A percentile compares a stretch with the other conserved stretches of the same genome.
phyloP scores from a whole-genome alignment of 108 stramenopile species.

The Skeletonema marinoi region DNA sequence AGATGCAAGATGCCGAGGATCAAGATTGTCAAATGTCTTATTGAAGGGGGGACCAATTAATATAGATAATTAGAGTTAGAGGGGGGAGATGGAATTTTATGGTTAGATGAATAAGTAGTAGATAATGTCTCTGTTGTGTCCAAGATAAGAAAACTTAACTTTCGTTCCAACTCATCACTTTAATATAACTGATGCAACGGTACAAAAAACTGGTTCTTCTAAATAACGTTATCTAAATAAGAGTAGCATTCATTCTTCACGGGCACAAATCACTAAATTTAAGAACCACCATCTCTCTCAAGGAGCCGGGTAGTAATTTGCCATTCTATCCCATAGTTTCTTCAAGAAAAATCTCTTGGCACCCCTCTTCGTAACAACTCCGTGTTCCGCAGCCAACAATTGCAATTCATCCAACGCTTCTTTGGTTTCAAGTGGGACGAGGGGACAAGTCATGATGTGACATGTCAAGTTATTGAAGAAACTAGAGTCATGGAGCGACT shows the following conservation, averaged over 20 bases:
- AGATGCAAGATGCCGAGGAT: too few species aligned
- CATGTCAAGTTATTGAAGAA: conserved; percentile 2
- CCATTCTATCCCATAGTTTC: conserved; percentile 17
- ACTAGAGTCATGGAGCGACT: not conserved
- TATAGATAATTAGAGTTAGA: too few species aligned
- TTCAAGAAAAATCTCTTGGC: conserved; percentile 4
- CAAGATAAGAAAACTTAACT: too few species aligned
- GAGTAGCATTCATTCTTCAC: not conserved
- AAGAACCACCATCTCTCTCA: not conserved
- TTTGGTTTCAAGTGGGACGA: conserved; percentile 3
- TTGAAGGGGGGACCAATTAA: too few species aligned
- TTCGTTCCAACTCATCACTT: too few species aligned
- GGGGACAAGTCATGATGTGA: conserved; percentile 2
- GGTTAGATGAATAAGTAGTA: too few species aligned
- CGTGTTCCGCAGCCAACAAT: conserved; percentile 5
- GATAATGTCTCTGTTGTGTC: too few species aligned
- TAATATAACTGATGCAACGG: too few species aligned
- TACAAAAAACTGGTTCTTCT: too few species aligned
- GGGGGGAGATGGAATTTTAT: too few species aligned
- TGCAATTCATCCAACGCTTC: conserved; percentile 11
- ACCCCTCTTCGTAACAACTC: conserved; percentile 9
- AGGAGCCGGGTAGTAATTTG: not conserved
- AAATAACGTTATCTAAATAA: too few species aligned
- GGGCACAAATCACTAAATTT: too few species aligned
- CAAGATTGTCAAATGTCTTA: not conserved